Evolutionary conservation across 2,329 filamentous ascomycete species (phyloP).

Genomic region (Aspergillus calidoustus): DNA sequence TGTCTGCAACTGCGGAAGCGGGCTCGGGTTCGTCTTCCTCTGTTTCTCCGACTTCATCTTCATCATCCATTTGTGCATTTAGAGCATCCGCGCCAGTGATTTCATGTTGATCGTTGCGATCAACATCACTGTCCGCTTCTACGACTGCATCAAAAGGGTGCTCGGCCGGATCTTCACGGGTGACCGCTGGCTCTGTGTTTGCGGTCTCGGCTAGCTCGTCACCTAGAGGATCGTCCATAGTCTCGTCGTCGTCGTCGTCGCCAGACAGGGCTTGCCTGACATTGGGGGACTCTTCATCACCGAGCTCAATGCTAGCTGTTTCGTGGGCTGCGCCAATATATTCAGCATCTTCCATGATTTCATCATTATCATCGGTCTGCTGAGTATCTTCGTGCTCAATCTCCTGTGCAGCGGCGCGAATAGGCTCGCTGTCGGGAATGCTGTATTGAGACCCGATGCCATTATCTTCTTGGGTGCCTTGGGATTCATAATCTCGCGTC

Average conservation of each 20-base stretch:
- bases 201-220: background rate
- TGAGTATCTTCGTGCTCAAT: background rate
- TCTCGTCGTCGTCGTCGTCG: background rate
- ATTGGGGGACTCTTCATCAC: constrained; percentile 29
- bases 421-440: constrained; percentile 17
- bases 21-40: too few relatives aligned
- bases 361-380: background rate
- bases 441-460: background rate
- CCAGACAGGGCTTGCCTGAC: background rate
- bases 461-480: background rate
- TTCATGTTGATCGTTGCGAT: background rate
- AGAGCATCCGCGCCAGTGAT: background rate
- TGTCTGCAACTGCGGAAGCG: too few relatives aligned
- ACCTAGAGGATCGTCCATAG: background rate
- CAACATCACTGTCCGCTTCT: background rate
- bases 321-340: constrained; percentile 31
- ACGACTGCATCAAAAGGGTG: background rate
- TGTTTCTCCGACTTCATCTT: background rate
- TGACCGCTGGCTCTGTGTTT: background rate
- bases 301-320: constrained; percentile 45
- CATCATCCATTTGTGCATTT: background rate
- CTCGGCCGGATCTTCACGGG: background rate
- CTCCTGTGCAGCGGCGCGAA: constrained; percentile 1
- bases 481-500: constrained; percentile 6
- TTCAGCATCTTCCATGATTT: constrained; percentile 17